These are phyloP conservation scores for Aspergillus intermedius DNA, from an alignment of 2,329 filamentous ascomycete species.

Conservation along the genomic window DNA sequence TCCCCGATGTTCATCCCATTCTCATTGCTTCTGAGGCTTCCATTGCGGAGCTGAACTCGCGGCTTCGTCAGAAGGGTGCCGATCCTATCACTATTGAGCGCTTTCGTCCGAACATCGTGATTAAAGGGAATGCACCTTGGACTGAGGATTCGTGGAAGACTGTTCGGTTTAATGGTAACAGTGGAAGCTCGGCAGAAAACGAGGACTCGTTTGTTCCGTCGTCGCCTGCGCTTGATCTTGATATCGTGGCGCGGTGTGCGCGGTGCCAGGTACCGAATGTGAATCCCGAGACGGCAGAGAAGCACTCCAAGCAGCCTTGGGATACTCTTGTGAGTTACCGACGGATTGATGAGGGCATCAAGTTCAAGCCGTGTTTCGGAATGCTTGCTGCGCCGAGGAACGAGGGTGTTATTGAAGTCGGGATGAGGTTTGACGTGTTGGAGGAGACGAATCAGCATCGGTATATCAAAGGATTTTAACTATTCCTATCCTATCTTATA, in stretches of 20 bases:
- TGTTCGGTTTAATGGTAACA: slow-evolving; percentile 31
- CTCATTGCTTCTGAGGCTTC: slow-evolving; percentile 52
- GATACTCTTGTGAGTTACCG: slow-evolving; percentile 56
- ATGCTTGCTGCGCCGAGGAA: slow-evolving; percentile 57
- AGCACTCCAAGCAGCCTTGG: slow-evolving; percentile 56
- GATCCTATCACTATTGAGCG: slow-evolving; percentile 53
- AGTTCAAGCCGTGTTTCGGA: slow-evolving; percentile 61
- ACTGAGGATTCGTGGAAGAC: slow-evolving; percentile 59
- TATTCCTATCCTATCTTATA: neutral
- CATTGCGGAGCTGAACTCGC: slow-evolving; percentile 52
- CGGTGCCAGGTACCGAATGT: slow-evolving; percentile 60
- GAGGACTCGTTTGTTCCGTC: neutral
- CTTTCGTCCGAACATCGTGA: slow-evolving; percentile 59
- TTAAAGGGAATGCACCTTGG: slow-evolving; percentile 53
- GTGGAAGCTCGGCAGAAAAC: neutral
- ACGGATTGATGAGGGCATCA: slow-evolving; percentile 54
- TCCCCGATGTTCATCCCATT: slow-evolving; percentile 55
- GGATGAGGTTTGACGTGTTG: slow-evolving; percentile 53
- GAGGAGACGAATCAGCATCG: slow-evolving; percentile 53
- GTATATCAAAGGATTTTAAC: slow-evolving; percentile 42
- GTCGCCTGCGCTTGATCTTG: slow-evolving; percentile 37
- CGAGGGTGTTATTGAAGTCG: slow-evolving; percentile 51
- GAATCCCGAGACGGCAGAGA: slow-evolving; percentile 55
- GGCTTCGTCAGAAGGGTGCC: slow-evolving; percentile 39
- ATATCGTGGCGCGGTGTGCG: slow-evolving; percentile 55